Evolutionary conservation across 345 rosid genomes (phyloP), one percentile per base, ranked within the genome.

Genomic region (Toxicodendron radicans): DNA sequence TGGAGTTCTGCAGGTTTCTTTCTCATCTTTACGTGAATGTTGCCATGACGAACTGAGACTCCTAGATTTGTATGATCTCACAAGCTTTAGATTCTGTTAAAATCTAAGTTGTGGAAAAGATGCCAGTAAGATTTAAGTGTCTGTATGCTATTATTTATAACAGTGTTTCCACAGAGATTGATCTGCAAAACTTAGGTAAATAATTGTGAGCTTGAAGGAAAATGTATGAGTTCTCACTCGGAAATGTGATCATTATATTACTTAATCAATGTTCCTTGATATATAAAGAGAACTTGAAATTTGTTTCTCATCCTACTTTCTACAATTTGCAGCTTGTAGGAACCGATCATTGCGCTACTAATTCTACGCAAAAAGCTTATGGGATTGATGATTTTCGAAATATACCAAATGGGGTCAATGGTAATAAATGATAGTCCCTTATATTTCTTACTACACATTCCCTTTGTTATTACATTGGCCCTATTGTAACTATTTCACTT

Each of bases 361-460:
- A 89, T 75, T 93, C 99, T 21, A 87, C 92, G 27, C 98, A 95
- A 83, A 95, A 95, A 77, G 79, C 95, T 67, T 52, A 87, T 18
- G 98, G 98, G 33, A 78, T 90, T 65, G 89, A 95, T 81, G 98
- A 93, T 89, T 93, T 95, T 81, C 92, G 95, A 65, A 90, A 88
- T 78, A 95, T 91, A 58, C 97, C 98, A 41, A 93, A 90, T 77
- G 99, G 98, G 41, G 94, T 95, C 70, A 95, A 95, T 80, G 99
- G 98, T 87, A 89, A 86, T 53, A 52, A 23, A 72, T 72, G 6
- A 58, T 58, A 69, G 75, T 77, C 75, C 71, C 71, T 72, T 48
- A 73, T 69, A 59, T 63, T 54, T 75, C 60, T 68, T 57, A 65
- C 23, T 35, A 41, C 46, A 41, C 46, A 32, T 24, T 33, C 16